These are phyloP conservation scores for Arxiozyma heterogenica DNA, from an alignment of 1,139 yeast genomes.

Conservation along the genomic window DNA sequence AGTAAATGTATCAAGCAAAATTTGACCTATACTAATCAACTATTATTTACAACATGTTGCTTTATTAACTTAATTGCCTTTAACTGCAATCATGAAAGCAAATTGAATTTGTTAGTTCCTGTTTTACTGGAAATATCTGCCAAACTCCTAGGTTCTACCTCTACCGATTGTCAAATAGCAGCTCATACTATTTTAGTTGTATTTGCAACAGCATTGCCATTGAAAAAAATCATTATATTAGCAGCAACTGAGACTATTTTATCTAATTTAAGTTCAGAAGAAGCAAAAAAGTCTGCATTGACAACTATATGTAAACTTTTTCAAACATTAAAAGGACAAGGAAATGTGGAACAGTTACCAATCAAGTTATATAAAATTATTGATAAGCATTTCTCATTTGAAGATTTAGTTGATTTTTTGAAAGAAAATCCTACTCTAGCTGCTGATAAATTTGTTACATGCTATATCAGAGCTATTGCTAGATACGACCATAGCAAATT, in stretches of 20 bases:
- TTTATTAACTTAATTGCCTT: conserved; percentile 53
- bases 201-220: conserved; percentile 60
- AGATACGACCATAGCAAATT: conserved; percentile 34
- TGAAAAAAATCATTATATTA: conserved; percentile 50
- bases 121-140: conserved; percentile 51
- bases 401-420: conserved; percentile 23
- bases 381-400: conserved; percentile 19
- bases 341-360: conserved; percentile 34
- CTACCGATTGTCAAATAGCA: conserved; percentile 65
- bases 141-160: conserved; percentile 40
- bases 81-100: conserved; percentile 36
- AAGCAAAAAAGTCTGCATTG: conserved; percentile 35
- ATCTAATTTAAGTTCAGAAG: conserved; percentile 35
- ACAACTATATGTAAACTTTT: conserved; percentile 33
- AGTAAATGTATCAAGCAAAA: conserved; percentile 45
- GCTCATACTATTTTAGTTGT: conserved; percentile 79
- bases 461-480: conserved; percentile 32
- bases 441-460: conserved; percentile 32
- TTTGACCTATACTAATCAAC: conserved; percentile 57
- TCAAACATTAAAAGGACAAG: conserved; percentile 34
- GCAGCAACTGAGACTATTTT: conserved; percentile 68
- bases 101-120: conserved; percentile 40
- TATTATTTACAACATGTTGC: conserved; percentile 73
- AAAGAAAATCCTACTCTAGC: conserved; percentile 18
- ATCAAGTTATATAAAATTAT: conserved; percentile 31